These are phyloP conservation scores for Plasmodium adleri DNA, from an alignment of 169 alveolate genomes.

Conservation along the genomic window DNA sequence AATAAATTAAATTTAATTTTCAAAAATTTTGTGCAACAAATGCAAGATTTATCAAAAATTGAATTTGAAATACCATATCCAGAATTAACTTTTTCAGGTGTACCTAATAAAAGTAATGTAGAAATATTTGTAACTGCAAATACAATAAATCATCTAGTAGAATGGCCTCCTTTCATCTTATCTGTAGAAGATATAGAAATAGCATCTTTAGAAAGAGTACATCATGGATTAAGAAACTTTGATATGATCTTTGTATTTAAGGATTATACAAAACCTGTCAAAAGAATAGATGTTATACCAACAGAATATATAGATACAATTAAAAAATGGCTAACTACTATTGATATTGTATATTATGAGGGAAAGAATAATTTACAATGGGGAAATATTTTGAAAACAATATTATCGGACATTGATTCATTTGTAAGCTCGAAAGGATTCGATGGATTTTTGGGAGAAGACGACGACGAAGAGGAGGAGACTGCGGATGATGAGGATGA, in stretches of 20 bases:
- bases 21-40: constrained; percentile 89
- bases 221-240: constrained; percentile 95
- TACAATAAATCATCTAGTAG: constrained; percentile 95
- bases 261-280: constrained; percentile 94
- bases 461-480: constrained; percentile 89
- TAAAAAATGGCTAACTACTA: constrained; percentile 93
- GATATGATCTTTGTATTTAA: constrained; percentile 97
- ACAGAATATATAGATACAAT: constrained; percentile 94
- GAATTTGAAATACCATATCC: constrained; percentile 87
- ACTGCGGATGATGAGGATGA: constrained; percentile 88
- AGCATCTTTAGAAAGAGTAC: constrained; percentile 97
- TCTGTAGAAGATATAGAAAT: constrained; percentile 96
- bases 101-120: constrained; percentile 96
- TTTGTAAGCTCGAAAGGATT: constrained; percentile 90
- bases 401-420: constrained; percentile 88
- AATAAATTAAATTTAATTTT: constrained; percentile 93
- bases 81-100: constrained; percentile 95
- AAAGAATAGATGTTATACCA: constrained; percentile 95
- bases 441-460: constrained; percentile 91
- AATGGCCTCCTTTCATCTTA: constrained; percentile 97
- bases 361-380: constrained; percentile 93
- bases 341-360: constrained; percentile 93
- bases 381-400: constrained; percentile 90
- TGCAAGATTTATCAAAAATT: constrained; percentile 80
- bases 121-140: constrained; percentile 95